Base-by-base conservation (phyloP, 1,139 yeast species). In the Suhomyces yuchorum region DNA sequence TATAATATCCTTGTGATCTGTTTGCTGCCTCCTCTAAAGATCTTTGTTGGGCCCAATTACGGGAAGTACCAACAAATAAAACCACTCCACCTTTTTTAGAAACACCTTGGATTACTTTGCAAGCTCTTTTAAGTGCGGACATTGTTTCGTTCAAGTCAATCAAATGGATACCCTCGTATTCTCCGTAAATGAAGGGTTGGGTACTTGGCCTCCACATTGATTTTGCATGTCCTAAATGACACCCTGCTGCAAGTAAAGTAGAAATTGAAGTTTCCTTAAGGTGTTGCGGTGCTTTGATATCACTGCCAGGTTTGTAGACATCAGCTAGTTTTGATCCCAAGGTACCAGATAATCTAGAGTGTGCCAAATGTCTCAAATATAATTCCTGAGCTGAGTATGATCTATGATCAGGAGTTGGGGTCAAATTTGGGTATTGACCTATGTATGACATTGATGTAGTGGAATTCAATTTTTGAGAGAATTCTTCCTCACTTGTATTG, bases 171-270 rank as follows among this genome's bases (percentile, higher is more conserved):
- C 95, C 97, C 54, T 90, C 84, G 57, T 95, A 90, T 55, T 81
- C 85, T 49, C 98, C 99, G 61, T 86, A 87, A 44, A 93, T 80
- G 65, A 77, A 93, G 11, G 96, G 95, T 66, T 91, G 96, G 40
- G 92, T 88, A 32, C 87, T 80, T n/a, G 93, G 84, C 58, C 96
- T 83, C 81, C 88, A 87, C 56, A 85, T 72, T 4, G 88, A 75
- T 34, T 84, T 86, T 4, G 96, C 80, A 61, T 93, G 97, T 24
- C 99, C 99, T 57, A 93, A 73, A 67, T 93, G 99, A 44, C 93
- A 93, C 40, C 97, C 98, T 0, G 98, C 90, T 4, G 97, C 96
- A 67, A 92, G 66, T 46, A 92, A 76, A 49, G 84, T 82, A 23
- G 88, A 73, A 30, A 90, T 71, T 1, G 93, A 77, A 11, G 87